phyloP scores from a whole-genome alignment of 1,284 basidiomycete genomes.

The Quambalaria eucalypti region DNA sequence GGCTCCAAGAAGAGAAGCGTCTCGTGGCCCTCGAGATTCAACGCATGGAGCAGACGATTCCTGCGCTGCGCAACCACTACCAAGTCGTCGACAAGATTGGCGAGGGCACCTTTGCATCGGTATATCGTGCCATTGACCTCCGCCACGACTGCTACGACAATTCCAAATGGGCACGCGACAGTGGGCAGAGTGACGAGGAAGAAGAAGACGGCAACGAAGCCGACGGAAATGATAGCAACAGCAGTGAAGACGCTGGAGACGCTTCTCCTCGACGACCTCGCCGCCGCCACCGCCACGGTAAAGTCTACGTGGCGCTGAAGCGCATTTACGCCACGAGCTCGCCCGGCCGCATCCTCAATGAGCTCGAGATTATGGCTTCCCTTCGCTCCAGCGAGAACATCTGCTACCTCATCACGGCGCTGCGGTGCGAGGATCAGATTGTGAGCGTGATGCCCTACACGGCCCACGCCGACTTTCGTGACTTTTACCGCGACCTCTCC shows the following conservation, averaged over 20 bases:
- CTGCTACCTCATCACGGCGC: conserved; percentile 80
- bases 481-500: conserved; percentile 59
- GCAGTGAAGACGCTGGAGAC: neutral
- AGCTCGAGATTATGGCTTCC: conserved; percentile 83
- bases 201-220: neutral
- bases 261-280: neutral
- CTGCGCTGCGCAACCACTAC: conserved; percentile 57
- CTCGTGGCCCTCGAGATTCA: conserved; percentile 39
- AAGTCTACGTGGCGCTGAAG: conserved; percentile 81
- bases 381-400: conserved; percentile 48
- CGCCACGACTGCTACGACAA: conserved; percentile 72
- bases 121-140: conserved; percentile 89
- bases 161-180: conserved; percentile 57
- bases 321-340: conserved; percentile 93
- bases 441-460: conserved; percentile 92
- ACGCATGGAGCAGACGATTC: conserved; percentile 69
- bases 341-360: conserved; percentile 84
- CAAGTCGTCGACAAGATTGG: conserved; percentile 80
- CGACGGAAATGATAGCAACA: neutral
- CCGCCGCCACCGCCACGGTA: conserved; percentile 1
- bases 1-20: conserved; percentile 12
- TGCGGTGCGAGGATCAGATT: conserved; percentile 82
- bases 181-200: too few species aligned
- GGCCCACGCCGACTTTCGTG: conserved; percentile 82
- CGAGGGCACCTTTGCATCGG: conserved; percentile 93